Conservation (phyloP, 192 early-diverging fungal genomes). For the Backusella macrospora region DNA sequence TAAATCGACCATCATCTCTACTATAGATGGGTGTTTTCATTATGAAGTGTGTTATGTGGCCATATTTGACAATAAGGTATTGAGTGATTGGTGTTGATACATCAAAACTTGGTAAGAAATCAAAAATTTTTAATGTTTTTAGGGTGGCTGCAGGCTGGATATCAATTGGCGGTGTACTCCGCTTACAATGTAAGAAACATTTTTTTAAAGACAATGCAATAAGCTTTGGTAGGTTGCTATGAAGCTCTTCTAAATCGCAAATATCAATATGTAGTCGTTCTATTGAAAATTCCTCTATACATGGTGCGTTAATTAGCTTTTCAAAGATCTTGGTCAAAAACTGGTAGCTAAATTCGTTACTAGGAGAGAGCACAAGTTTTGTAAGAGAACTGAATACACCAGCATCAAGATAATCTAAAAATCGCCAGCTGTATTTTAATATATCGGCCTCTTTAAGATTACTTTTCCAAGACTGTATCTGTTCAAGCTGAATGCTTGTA, state of each 20-base stretch:
- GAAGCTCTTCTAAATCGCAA: not conserved
- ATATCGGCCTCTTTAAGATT: not conserved
- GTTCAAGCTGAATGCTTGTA: not conserved
- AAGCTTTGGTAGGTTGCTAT: not conserved
- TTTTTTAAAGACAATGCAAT: conserved; percentile 5
- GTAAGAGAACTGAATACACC: not conserved
- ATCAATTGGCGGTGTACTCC: not conserved
- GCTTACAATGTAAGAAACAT: conserved; percentile 9
- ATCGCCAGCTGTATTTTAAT: conserved; percentile 5
- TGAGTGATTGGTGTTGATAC: not conserved
- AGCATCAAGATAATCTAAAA: not conserved
- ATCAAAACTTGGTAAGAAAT: conserved; percentile 2
- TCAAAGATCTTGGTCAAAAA: not conserved
- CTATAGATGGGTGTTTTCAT: conserved; percentile 2
- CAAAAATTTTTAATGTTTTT: not conserved
- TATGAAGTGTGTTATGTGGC: not conserved
- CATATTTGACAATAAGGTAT: not conserved
- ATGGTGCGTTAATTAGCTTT: not conserved
- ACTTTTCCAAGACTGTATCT: not conserved
- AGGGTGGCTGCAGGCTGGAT: not conserved
- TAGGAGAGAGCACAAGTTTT: not conserved
- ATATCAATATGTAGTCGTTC: not conserved
- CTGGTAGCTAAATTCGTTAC: not conserved
- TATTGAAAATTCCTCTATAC: not conserved
- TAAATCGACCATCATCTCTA: not conserved